These are phyloP conservation scores for Blastobotrys elegans DNA, from an alignment of 1,139 yeast species.

Conservation along the genomic window DNA sequence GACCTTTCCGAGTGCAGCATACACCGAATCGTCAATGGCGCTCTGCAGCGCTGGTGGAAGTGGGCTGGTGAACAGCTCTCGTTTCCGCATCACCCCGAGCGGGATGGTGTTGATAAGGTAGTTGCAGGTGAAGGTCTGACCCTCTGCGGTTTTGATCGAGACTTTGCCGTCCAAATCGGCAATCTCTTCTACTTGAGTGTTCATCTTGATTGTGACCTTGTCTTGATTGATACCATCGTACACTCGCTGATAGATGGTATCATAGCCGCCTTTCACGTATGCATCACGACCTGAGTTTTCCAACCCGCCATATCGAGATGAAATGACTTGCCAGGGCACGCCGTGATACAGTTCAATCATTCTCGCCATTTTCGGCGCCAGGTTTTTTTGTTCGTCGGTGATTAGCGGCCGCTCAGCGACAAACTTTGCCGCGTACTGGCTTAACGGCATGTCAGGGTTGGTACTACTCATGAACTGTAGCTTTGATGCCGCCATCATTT, in stretches of 20 bases:
- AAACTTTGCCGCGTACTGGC: constrained; percentile 45
- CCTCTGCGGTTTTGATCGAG: constrained; percentile 23
- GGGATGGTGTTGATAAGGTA: constrained; percentile 66
- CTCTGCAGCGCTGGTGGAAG: constrained; percentile 46
- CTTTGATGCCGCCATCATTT: constrained; percentile 56
- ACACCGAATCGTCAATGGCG: constrained; percentile 50
- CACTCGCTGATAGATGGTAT: constrained; percentile 17
- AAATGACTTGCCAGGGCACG: constrained; percentile 55
- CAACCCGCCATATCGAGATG: constrained; percentile 61
- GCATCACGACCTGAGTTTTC: constrained; percentile 75
- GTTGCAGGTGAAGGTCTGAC: constrained; percentile 28
- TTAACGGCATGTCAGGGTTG: constrained; percentile 46
- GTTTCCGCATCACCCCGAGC: constrained; percentile 51
- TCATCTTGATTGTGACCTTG: constrained; percentile 34
- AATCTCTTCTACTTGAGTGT: constrained; percentile 46
- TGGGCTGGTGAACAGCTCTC: constrained; percentile 38
- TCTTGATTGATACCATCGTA: constrained; percentile 16
- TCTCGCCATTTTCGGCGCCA: constrained; percentile 50
- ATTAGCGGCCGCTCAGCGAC: constrained; percentile 44
- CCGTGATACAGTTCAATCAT: constrained; percentile 77
- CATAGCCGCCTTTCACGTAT: constrained; percentile 55
- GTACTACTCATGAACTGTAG: constrained; percentile 47
- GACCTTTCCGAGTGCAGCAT: constrained; percentile 74
- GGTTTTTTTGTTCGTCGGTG: constrained; percentile 46
- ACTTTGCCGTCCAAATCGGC: constrained; percentile 22